Evolutionary conservation across 768 basidiomycete species (phyloP).

Genomic region (Dioszegia crocea): DNA sequence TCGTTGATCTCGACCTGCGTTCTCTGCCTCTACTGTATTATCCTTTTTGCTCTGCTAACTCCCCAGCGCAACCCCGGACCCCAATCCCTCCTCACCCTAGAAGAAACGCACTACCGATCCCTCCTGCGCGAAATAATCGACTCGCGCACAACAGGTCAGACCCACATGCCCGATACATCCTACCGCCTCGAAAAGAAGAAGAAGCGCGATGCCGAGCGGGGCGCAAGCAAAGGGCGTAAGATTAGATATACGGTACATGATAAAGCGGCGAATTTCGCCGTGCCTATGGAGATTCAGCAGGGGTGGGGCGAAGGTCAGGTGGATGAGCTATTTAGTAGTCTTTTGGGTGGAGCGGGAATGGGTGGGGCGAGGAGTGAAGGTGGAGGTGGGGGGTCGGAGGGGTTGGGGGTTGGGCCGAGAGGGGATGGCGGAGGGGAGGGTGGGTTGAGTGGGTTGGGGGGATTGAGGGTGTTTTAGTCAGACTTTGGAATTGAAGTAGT

Average conservation of each 20-base stretch:
- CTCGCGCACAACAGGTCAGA: conserved; percentile 35
- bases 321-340: conserved; percentile 84
- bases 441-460: conserved; percentile 13
- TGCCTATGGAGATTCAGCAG: conserved; percentile 63
- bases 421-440: not conserved
- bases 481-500: no score
- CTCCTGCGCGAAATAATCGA: conserved; percentile 88
- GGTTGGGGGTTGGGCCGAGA: conserved; percentile 14
- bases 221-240: conserved; percentile 91
- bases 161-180: conserved; percentile 4
- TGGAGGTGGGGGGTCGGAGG: not conserved
- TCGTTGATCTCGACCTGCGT: no score
- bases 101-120: conserved; percentile 69
- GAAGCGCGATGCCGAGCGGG: conserved; percentile 77
- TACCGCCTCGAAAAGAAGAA: conserved; percentile 55
- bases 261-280: conserved; percentile 95
- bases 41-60: not conserved
- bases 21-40: no score
- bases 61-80: conserved; percentile 2
- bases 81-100: conserved; percentile 31
- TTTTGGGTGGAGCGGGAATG: conserved; percentile 60
- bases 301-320: conserved; percentile 95
- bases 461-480: conserved; percentile 29
- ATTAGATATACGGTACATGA: conserved; percentile 93
- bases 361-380: conserved; percentile 26